These are phyloP conservation scores for Rubia occidens DNA, from an alignment of 305 asterid genomes.

Conservation along the genomic window DNA sequence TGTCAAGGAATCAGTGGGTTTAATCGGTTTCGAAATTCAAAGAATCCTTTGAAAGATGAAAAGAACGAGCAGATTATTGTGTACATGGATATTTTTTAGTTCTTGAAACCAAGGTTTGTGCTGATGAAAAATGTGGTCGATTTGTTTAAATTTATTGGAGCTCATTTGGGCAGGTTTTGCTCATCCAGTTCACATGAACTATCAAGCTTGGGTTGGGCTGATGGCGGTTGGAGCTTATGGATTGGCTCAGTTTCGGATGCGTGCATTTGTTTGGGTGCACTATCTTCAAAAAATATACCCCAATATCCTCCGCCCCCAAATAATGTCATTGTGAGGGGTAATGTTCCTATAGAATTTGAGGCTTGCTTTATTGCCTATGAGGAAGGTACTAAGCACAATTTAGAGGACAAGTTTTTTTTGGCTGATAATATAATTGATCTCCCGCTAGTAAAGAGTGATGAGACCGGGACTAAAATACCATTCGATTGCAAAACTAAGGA, in stretches of 20 bases:
- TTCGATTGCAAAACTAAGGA: slow-evolving; percentile 35
- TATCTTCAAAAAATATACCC: slow-evolving; percentile 56
- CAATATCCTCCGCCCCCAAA: slow-evolving; percentile 80
- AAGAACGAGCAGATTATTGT: too few species aligned
- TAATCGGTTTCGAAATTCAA: slow-evolving; percentile 50
- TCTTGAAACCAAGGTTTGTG: slow-evolving; percentile 51
- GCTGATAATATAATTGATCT: slow-evolving; percentile 73
- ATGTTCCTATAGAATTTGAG: slow-evolving; percentile 55
- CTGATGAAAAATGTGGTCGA: slow-evolving; percentile 91
- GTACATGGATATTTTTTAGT: slow-evolving; percentile 21
- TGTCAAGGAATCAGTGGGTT: slow-evolving; percentile 96
- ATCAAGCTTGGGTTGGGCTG: slow-evolving; percentile 69
- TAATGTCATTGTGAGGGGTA: slow-evolving; percentile 45
- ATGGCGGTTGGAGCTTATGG: slow-evolving; percentile 93
- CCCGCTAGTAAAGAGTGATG: slow-evolving; percentile 56
- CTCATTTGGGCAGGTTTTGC: slow-evolving; percentile 62
- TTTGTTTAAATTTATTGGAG: slow-evolving; percentile 47
- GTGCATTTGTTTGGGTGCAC: slow-evolving; percentile 78
- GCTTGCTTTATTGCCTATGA: slow-evolving; percentile 43
- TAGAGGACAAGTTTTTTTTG: slow-evolving; percentile 35
- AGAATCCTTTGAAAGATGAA: slow-evolving; percentile 45
- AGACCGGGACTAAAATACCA: slow-evolving; percentile 43
- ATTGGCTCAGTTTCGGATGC: slow-evolving; percentile 75
- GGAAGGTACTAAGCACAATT: slow-evolving; percentile 20
- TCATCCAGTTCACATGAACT: slow-evolving; percentile 52